Evolutionary conservation across 2,329 filamentous ascomycete genomes (phyloP).

Genomic region (Sarocladiaceae sp.): DNA sequence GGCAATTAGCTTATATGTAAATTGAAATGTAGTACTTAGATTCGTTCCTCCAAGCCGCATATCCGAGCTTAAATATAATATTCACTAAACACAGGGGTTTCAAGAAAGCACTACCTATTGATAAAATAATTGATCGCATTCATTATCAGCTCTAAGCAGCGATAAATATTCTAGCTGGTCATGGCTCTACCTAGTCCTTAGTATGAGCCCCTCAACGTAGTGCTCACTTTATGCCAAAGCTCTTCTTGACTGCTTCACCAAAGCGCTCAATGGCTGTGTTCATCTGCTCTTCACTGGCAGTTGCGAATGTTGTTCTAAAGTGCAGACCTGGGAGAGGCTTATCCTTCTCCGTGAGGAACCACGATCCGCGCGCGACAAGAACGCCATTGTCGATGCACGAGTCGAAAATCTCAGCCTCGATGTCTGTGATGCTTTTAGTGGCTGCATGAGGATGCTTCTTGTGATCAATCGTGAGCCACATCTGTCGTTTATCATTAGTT

Average conservation of each 20-base stretch:
- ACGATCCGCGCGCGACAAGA: slow-evolving; percentile 78
- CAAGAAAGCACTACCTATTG: no score
- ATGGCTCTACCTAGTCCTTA: no score
- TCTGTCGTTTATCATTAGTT: slow-evolving; percentile 31
- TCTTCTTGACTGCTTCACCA: slow-evolving; percentile 65
- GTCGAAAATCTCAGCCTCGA: slow-evolving; percentile 87
- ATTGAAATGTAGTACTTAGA: no score
- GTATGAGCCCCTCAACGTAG: no score
- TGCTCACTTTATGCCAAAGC: slow-evolving; percentile 29
- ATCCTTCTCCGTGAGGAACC: slow-evolving; percentile 78
- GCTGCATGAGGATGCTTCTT: slow-evolving; percentile 58
- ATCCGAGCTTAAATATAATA: no score
- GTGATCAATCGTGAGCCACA: slow-evolving; percentile 71
- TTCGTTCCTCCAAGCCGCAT: no score
- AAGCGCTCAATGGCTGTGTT: slow-evolving; percentile 69
- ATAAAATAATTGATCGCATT: no score
- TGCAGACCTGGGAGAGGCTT: slow-evolving; percentile 63
- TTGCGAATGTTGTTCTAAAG: slow-evolving; percentile 87
- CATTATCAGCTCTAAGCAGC: no score
- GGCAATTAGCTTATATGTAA: no score
- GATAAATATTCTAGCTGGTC: no score
- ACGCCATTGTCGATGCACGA: slow-evolving; percentile 71
- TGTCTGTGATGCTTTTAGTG: slow-evolving; percentile 50
- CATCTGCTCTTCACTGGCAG: slow-evolving; percentile 69
- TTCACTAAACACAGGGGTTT: no score